Evolutionary conservation across 2,329 filamentous ascomycete species (phyloP), one percentile per base, ranked within the genome.

Genomic region (Mycosphaerella sp.): DNA sequence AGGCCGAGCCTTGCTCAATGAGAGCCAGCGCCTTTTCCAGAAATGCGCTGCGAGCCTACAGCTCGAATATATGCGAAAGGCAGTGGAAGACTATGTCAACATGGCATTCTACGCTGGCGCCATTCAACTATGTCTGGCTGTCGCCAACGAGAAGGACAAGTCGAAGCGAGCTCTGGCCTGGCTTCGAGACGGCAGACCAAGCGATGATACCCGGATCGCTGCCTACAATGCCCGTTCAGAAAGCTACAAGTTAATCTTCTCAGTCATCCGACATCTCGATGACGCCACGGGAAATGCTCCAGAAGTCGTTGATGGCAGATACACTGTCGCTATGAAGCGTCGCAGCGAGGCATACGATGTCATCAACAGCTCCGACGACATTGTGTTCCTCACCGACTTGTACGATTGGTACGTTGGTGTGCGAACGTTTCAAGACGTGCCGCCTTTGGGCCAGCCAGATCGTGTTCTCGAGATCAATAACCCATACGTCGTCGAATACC

Each of bases 371-470:
- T 95, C 92, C 0, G 81, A 85, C 11, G 93, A 98, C 62, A 89
- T 96, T 66, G 87, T 96, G 4, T 98, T 98, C 75, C 86, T 97
- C 69, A 95, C 89, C 57, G 89, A 89, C 64, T 78, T 98, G n/a
- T 98, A 96, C 69, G 91, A 96, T 66, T 98, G 93, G 92, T 98
- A 98, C 71, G 48, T 51, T 17, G 48, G 48, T 3, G 48, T 51
- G 4, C 48, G 45, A n/a, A 42, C 48, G 12, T 51, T 51, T 11
- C 17, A 31, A 31, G 48, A 51, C 21, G 84, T 97, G 61, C 74
- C 80, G 51, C 85, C 54, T n/a, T 36, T 91, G 68, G 86, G 87
- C 14, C 91, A 88, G 83, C 86, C 83, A 8, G 89, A 96, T 59
- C 85, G 90, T 11, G 80, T 98, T 29, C 80, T 98, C 34, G 83